These are phyloP conservation scores for Tuber calosporum DNA, from an alignment of 495 filamentous ascomycete genomes.

Conservation along the genomic window DNA sequence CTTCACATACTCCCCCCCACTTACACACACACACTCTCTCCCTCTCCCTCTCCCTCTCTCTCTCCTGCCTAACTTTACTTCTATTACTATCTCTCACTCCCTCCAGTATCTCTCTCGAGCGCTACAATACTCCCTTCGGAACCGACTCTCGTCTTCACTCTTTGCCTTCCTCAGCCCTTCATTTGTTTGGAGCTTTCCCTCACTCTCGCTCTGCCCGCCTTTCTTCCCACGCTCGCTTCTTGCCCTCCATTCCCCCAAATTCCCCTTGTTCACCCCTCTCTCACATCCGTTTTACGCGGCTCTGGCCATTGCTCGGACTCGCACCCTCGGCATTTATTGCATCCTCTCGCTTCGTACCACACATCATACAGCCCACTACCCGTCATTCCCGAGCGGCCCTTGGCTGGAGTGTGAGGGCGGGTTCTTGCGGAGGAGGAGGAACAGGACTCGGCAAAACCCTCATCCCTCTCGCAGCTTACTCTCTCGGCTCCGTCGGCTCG, in stretches of 20 bases:
- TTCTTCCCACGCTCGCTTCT: not conserved
- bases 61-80: constrained; percentile 5
- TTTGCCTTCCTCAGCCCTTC: not conserved
- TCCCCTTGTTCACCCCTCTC: not conserved
- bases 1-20: constrained; percentile 11
- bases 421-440: constrained; percentile 30
- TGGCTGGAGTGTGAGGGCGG: constrained; percentile 16
- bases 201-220: not conserved
- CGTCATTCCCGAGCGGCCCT: not conserved
- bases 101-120: constrained; percentile 1
- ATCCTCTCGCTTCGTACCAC: not conserved
- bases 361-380: not conserved
- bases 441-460: constrained; percentile 9
- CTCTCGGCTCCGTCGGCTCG: constrained; percentile 1
- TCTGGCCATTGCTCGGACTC: not conserved
- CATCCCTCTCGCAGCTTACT: not conserved
- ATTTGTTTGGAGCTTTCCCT: constrained; percentile 1
- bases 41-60: too few relatives aligned
- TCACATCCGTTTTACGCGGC: not conserved
- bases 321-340: not conserved
- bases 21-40: constrained; percentile 6
- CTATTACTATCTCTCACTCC: constrained; percentile 16
- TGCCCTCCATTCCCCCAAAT: not conserved
- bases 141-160: not conserved
- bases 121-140: not conserved